A percentile compares a stretch with the other conserved stretches of the same genome.
Conservation (phyloP, 2,329 filamentous ascomycete species). For the Stagonosporopsis vannaccii region DNA sequence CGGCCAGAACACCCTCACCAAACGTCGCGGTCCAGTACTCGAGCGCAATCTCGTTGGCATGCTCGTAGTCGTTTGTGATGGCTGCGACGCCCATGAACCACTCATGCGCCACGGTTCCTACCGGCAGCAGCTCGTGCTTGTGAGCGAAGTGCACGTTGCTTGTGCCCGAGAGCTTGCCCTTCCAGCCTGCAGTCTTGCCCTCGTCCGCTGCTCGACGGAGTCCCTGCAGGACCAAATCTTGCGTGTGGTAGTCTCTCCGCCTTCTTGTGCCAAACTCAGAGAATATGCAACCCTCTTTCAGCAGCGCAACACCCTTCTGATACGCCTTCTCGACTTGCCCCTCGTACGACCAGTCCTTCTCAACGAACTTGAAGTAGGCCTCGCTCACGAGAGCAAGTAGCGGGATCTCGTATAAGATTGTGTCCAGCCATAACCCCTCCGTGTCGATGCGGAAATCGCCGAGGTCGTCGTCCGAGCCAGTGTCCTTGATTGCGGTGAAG, state of each 20-base stretch:
- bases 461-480: conserved; percentile 67
- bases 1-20: conserved; percentile 80
- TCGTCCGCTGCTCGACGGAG: conserved; percentile 80
- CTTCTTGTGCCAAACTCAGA: conserved; percentile 94
- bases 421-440: conserved; percentile 87
- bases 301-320: conserved; percentile 76
- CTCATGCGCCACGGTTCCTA: conserved; percentile 94
- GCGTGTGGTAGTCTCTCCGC: conserved; percentile 91
- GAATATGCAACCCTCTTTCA: conserved; percentile 84
- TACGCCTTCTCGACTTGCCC: conserved; percentile 87
- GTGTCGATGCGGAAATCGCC: conserved; percentile 81
- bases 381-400: conserved; percentile 91
- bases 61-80: conserved; percentile 83
- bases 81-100: conserved; percentile 99
- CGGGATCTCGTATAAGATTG: conserved; percentile 97
- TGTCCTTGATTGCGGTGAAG: conserved; percentile 66
- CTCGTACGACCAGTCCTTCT: conserved; percentile 88
- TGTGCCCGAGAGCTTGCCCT: conserved; percentile 82
- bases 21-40: conserved; percentile 92
- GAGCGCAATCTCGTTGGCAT: conserved; percentile 83
- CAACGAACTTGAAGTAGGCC: conserved; percentile 96
- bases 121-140: conserved; percentile 82
- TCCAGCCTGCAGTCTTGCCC: conserved; percentile 67
- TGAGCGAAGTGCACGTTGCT: conserved; percentile 98
- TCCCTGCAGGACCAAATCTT: conserved; percentile 88